phyloP scores from a whole-genome alignment of 1,284 basidiomycete species.

The Ceraceosorus bombacis region DNA sequence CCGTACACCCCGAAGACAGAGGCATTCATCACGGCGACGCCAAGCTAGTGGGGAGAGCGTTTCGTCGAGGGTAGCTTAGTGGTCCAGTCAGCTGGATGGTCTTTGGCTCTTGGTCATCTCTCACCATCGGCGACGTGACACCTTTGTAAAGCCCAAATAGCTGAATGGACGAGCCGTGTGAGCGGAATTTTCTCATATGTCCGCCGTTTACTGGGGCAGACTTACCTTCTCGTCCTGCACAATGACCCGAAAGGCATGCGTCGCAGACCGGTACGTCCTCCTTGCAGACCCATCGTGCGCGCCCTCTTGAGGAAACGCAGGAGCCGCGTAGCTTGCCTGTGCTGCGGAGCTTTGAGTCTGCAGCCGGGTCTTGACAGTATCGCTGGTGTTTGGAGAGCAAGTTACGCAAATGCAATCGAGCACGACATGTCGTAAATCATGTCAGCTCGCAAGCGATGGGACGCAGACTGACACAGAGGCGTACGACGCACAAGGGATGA shows the following conservation, averaged over 20 bases:
- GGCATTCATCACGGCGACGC: constrained; percentile 45
- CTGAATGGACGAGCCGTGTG: background rate
- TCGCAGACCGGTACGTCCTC: constrained; percentile 21
- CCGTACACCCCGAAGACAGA: constrained; percentile 40
- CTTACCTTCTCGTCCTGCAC: constrained; percentile 25
- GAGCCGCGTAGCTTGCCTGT: constrained; percentile 1
- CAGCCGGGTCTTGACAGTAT: constrained; percentile 43
- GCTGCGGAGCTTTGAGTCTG: constrained; percentile 20
- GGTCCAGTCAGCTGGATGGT: background rate
- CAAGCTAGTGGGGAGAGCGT: constrained; percentile 10
- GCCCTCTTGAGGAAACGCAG: background rate
- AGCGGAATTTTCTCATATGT: too few species aligned
- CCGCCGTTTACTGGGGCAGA: background rate
- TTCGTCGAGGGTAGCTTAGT: background rate
- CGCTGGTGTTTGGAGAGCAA: constrained; percentile 6
- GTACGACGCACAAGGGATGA: constrained; percentile 26
- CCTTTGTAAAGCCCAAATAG: constrained; percentile 41
- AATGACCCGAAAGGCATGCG: constrained; percentile 36
- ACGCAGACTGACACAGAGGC: background rate
- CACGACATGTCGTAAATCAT: too few species aligned
- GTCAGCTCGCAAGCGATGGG: too few species aligned
- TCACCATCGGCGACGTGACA: constrained; percentile 25
- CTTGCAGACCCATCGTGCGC: background rate
- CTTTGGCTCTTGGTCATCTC: too few species aligned
- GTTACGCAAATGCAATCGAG: background rate